Evolutionary conservation across 2,329 filamentous ascomycete genomes (phyloP).

Genomic region (Microdochium trichocladiopsis): DNA sequence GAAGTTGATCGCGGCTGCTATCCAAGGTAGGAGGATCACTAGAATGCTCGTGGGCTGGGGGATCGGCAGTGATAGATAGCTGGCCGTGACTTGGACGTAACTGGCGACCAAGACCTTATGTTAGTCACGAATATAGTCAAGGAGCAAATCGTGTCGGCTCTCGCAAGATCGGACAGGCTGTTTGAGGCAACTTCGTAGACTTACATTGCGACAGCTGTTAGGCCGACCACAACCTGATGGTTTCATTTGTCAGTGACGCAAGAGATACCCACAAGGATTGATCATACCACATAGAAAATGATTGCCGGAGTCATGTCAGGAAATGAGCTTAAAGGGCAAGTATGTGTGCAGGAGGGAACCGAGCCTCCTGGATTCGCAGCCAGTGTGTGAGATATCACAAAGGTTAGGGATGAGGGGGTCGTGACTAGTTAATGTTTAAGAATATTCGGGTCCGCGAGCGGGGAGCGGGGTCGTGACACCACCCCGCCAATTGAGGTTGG

Average conservation of each 20-base stretch:
- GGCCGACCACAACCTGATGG: neutral
- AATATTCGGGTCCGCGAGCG: too few species aligned
- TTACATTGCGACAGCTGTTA: conserved; percentile 1
- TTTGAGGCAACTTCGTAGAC: neutral
- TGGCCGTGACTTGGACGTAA: conserved; percentile 19
- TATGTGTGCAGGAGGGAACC: too few species aligned
- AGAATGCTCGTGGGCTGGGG: conserved; percentile 17
- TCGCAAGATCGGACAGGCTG: neutral
- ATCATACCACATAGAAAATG: neutral
- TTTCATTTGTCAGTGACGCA: neutral
- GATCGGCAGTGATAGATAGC: conserved; percentile 18
- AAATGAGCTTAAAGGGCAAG: too few species aligned
- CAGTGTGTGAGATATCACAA: too few species aligned
- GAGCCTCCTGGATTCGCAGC: too few species aligned
- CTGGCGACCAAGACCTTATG: conserved; percentile 5
- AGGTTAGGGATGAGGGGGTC: too few species aligned
- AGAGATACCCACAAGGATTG: neutral
- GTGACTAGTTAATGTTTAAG: too few species aligned
- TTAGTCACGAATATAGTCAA: too few species aligned
- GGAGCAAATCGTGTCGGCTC: too few species aligned
- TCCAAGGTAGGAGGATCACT: conserved; percentile 18
- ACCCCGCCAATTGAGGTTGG: too few species aligned
- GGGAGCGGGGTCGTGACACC: too few species aligned
- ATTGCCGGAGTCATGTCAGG: neutral
- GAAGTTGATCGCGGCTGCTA: conserved; percentile 17